Evolutionary conservation across 1,284 basidiomycete species (phyloP).

Genomic region (Pseudozyma sp.): DNA sequence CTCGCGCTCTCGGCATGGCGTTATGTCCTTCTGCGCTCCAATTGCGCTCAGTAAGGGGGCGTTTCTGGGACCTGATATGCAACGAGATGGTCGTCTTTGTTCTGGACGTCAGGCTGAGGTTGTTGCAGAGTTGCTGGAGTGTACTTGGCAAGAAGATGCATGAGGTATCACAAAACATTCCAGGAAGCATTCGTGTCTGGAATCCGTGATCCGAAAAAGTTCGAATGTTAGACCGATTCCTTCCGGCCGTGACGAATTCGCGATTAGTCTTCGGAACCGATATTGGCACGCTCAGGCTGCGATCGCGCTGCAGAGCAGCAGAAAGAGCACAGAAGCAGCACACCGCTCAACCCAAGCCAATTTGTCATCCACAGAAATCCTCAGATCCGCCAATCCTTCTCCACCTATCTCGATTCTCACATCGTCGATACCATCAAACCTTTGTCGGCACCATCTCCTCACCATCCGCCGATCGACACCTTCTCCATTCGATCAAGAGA

Average conservation of each 20-base stretch:
- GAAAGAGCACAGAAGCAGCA: neutral
- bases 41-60: too few relatives aligned
- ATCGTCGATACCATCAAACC: neutral
- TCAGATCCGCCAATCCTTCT: slow-evolving; percentile 11
- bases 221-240: slow-evolving; percentile 9
- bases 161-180: too few relatives aligned
- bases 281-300: slow-evolving; percentile 14
- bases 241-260: slow-evolving; percentile 20
- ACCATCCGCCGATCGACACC: neutral
- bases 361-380: slow-evolving; percentile 38
- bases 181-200: neutral
- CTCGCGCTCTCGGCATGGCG: slow-evolving; percentile 21
- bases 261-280: slow-evolving; percentile 26
- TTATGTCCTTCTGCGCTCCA: too few relatives aligned
- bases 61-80: too few relatives aligned
- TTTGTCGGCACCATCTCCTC: neutral
- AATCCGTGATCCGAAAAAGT: slow-evolving; percentile 16
- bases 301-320: slow-evolving; percentile 21
- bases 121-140: too few relatives aligned
- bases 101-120: too few relatives aligned
- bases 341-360: slow-evolving; percentile 15
- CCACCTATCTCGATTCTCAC: slow-evolving; percentile 4
- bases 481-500: too few relatives aligned
- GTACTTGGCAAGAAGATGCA: too few relatives aligned
- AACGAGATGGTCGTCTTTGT: too few relatives aligned